A percentile compares a stretch with the other conserved stretches of the same genome.
Conservation (phyloP, 2,329 filamentous ascomycete genomes). For the Ceratocystis eucalypticola region DNA sequence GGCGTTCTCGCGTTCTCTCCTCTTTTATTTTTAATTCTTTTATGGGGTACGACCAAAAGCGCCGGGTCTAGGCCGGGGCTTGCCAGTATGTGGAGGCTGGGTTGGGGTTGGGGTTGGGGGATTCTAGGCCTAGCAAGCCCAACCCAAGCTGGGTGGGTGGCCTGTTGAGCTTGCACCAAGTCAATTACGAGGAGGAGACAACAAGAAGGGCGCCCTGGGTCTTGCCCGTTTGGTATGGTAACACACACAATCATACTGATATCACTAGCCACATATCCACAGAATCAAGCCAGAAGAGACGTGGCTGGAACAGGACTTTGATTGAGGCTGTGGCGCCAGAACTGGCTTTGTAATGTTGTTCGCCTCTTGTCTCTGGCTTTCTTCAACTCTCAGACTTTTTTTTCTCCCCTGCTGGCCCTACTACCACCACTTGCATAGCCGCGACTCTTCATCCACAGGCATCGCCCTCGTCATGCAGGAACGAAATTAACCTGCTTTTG, state of each 20-base stretch:
- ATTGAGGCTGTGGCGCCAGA: background rate
- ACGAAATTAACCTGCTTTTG: conserved; percentile 2
- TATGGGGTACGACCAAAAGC: too few species aligned
- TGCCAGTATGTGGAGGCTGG: too few species aligned
- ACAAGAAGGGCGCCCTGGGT: too few species aligned
- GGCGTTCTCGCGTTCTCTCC: too few species aligned
- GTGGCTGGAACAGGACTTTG: background rate
- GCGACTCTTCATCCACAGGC: background rate
- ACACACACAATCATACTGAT: background rate
- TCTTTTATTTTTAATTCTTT: too few species aligned
- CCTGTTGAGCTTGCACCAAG: too few species aligned
- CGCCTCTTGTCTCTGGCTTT: background rate
- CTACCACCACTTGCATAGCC: too few species aligned
- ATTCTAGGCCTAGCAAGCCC: too few species aligned
- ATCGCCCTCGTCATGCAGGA: background rate
- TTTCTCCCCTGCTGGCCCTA: background rate
- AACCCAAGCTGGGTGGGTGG: too few species aligned
- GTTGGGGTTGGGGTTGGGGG: too few species aligned
- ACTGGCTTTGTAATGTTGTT: background rate
- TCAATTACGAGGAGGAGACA: too few species aligned
- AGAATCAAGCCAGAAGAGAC: background rate
- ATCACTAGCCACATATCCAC: background rate
- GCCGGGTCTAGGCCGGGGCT: too few species aligned
- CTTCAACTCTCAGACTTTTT: background rate
- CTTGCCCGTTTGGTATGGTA: background rate